Base-by-base conservation (phyloP, 352 stramenopile genomes). In the Pilasporangium apinafurcum region DNA sequence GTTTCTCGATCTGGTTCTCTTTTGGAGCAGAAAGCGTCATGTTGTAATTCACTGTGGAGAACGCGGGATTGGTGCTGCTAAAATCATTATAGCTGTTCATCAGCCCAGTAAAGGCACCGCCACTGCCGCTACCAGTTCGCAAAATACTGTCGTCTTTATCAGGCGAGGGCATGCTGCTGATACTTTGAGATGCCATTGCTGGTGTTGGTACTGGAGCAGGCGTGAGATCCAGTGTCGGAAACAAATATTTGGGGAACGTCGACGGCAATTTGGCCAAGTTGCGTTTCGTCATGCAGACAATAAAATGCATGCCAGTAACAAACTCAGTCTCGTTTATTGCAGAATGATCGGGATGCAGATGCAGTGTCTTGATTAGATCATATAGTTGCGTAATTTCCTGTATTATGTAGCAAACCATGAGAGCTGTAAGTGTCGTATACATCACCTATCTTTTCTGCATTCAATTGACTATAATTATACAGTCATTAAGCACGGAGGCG, bases 251-350 rank as follows among this genome's bases (percentile, higher is more conserved):
- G 10, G 74, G 72, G 31, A 87, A 83, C 3, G 40, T 51, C 10
- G 52, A 24, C 6, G 78, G 74, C 29, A 90, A 55, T 28, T 51
- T 53, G 0, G 51, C 47, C n/a, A 87, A 54, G 33, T 58, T 73
- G 25, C 78, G 74, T 50, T 86, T 86, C 20, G 78, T 86, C 40
- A 78, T 71, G 46, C 78, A 90, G 54, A 87, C 67, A 37, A 90
- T 87, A 14, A 90, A 57, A 56, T 90, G 78, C 78, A 90, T 90
- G 27, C 53, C 69, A 41, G 82, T 65, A 34, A 72, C 46, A 45
- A 90, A 90, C 48, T 85, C 70, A 20, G 60, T 68, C 45, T 69
- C 62, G 32, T 59, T 66, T 48, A 90, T 53, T 10, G 44, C 31
- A 20, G 62, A 13, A 1, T 34, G 5, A 38, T 82, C 64, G 0